Evolutionary conservation across 2,329 filamentous ascomycete genomes (phyloP).

Genomic region (Metarhizium humberi): DNA sequence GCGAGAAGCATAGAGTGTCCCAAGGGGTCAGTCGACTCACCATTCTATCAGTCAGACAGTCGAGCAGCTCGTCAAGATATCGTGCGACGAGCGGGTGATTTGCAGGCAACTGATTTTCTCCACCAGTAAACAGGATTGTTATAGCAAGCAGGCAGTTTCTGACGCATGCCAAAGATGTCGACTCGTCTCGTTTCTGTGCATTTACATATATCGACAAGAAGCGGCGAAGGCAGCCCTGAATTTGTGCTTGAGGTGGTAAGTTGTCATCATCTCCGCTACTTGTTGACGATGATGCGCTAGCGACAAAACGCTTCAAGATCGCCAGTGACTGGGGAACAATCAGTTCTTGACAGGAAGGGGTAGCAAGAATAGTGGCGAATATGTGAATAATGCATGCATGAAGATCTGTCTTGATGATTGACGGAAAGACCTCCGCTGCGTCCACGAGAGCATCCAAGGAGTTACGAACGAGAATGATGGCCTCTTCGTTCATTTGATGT

Average conservation of each 20-base stretch:
- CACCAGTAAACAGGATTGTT: conserved; percentile 80
- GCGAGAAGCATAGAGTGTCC: neutral
- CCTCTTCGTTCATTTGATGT: conserved; percentile 79
- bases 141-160: conserved; percentile 86
- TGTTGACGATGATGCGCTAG: conserved; percentile 52
- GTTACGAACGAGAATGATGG: conserved; percentile 67
- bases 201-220: conserved; percentile 74
- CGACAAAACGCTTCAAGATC: conserved; percentile 84
- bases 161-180: conserved; percentile 75
- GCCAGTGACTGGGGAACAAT: conserved; percentile 86
- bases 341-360: conserved; percentile 70
- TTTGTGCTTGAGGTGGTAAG: conserved; percentile 54
- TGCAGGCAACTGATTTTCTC: conserved; percentile 62
- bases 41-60: conserved; percentile 73
- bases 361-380: conserved; percentile 85
- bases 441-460: conserved; percentile 85
- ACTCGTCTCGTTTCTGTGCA: conserved; percentile 63
- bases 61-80: conserved; percentile 72
- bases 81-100: conserved; percentile 65
- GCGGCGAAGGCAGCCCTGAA: conserved; percentile 72
- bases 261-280: conserved; percentile 25
- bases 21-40: conserved; percentile 29
- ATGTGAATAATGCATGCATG: conserved; percentile 97
- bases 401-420: conserved; percentile 91
- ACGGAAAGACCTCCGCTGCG: conserved; percentile 89